A percentile compares a stretch with the other conserved stretches of the same genome.
Conservation (phyloP, 1,139 yeast species). For the Diutina rugosa region DNA sequence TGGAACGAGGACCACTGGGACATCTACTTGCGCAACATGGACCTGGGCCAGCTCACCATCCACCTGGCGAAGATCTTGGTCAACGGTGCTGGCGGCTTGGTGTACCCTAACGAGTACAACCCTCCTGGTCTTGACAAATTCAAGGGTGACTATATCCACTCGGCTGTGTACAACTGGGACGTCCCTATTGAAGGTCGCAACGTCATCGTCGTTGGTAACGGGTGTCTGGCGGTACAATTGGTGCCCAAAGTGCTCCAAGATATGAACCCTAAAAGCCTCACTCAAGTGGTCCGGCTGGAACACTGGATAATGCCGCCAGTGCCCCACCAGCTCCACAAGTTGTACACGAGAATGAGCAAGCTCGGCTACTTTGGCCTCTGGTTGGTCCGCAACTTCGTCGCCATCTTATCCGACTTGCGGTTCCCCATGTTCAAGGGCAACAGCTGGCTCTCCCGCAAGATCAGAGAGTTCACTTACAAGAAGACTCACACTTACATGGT, state of each 20-base stretch:
- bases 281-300: not conserved
- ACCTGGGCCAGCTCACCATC: conserved; percentile 15
- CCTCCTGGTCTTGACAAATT: conserved; percentile 25
- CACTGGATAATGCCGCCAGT: conserved; percentile 2
- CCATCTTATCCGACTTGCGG: not conserved
- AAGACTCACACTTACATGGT: not conserved
- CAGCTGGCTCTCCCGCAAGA: not conserved
- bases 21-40: conserved; percentile 17
- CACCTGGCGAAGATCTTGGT: conserved; percentile 19
- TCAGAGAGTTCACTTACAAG: not conserved
- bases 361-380: not conserved
- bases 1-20: conserved; percentile 27
- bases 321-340: not conserved
- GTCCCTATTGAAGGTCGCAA: conserved; percentile 17
- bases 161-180: conserved; percentile 33
- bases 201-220: conserved; percentile 1
- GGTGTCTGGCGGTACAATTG: not conserved
- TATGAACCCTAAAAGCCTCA: not conserved
- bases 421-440: not conserved
- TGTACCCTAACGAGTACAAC: conserved; percentile 17
- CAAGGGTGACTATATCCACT: conserved; percentile 34
- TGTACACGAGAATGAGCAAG: not conserved
- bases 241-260: not conserved
- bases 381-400: not conserved
- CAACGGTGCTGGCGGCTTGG: conserved; percentile 28